These are phyloP conservation scores for Solanum chacoense DNA, from an alignment of 305 asterid genomes.

Conservation along the genomic window DNA sequence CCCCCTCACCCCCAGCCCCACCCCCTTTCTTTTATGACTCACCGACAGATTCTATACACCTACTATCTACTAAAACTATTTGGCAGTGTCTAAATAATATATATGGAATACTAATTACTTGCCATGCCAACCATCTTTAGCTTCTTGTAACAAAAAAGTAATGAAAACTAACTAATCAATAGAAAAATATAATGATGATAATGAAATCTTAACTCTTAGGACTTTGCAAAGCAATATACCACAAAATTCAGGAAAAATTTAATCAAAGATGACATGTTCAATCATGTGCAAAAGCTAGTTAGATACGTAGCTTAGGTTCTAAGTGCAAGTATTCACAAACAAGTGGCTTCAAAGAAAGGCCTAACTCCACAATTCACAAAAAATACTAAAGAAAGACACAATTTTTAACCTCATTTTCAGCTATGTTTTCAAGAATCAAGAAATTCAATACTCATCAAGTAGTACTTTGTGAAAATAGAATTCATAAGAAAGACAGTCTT, in stretches of 20 bases:
- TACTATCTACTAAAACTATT: neutral
- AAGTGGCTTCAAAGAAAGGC: neutral
- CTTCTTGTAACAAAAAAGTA: neutral
- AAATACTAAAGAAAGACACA: neutral
- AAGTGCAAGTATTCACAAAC: slow-evolving; percentile 1
- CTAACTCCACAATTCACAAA: neutral
- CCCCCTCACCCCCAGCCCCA: neutral
- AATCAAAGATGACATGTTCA: neutral
- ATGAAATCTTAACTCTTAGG: neutral
- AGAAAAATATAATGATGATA: neutral
- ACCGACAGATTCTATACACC: slow-evolving; percentile 2
- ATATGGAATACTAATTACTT: neutral
- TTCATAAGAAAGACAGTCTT: neutral
- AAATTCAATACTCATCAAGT: neutral
- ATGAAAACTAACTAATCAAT: neutral
- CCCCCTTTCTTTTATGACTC: neutral
- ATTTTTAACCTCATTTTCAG: neutral
- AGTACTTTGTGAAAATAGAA: neutral
- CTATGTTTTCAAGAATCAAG: neutral
- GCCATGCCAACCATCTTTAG: neutral
- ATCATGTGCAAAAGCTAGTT: slow-evolving; percentile 4
- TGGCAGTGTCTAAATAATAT: neutral
- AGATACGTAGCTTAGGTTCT: slow-evolving; percentile 9
- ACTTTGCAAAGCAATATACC: neutral
- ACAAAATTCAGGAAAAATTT: neutral